Evolutionary conservation across 140 eudicot species (phyloP).

Genomic region (Erigeron philadelphicus): DNA sequence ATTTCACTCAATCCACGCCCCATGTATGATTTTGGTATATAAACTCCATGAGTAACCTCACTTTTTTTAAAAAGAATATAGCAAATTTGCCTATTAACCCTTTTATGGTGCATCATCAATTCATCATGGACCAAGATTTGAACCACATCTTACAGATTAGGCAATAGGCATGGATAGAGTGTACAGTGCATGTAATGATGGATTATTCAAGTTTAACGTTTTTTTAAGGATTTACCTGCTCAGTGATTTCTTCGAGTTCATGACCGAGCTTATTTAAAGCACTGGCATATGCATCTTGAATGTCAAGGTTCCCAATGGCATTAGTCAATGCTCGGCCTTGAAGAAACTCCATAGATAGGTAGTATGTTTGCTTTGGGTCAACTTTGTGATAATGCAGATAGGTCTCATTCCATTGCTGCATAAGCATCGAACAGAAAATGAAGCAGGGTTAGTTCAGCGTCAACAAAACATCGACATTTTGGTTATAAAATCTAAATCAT

Average conservation of each 20-base stretch:
- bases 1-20: not conserved
- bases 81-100: too few relatives aligned
- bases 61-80: too few relatives aligned
- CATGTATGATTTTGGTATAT: not conserved
- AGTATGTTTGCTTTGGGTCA: slow-evolving; percentile 98
- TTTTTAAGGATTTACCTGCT: slow-evolving; percentile 50
- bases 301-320: slow-evolving; percentile 87
- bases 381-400: slow-evolving; percentile 78
- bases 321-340: slow-evolving; percentile 98
- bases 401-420: slow-evolving; percentile 99
- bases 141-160: slow-evolving; percentile 7
- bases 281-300: slow-evolving; percentile 76
- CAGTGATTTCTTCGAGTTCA: slow-evolving; percentile 78
- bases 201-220: not conserved
- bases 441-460: slow-evolving; percentile 6
- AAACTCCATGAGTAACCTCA: too few relatives aligned
- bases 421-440: slow-evolving; percentile 13
- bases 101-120: not conserved
- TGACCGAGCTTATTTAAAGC: slow-evolving; percentile 87
- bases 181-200: slow-evolving; percentile 7
- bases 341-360: slow-evolving; percentile 94
- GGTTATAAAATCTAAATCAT: not conserved
- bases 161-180: slow-evolving; percentile 8
- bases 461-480: slow-evolving; percentile 4
- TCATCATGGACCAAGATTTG: slow-evolving; percentile 14